Base-by-base conservation (phyloP, 306 rosid genomes). In the Prunus salicina region DNA sequence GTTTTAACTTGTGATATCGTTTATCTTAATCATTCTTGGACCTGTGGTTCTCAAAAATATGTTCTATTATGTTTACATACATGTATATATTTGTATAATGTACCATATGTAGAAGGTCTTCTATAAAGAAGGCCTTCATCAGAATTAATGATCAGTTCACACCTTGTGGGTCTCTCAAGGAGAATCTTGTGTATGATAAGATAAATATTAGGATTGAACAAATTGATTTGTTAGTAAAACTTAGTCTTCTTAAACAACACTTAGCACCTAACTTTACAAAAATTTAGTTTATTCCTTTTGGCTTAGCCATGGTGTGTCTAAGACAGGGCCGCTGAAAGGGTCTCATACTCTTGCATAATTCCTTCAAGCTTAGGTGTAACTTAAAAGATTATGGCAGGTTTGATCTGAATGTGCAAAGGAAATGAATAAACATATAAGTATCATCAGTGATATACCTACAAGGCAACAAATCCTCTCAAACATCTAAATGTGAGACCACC, bases 1-100 rank as follows among this genome's bases (percentile, higher is more conserved):
- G 3, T 61, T 43, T 67, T 63, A 67, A 62, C 38, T 69, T 45
- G 52, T 52, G 11, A 50, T n/a, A 41, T 67, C 12, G 32, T 73
- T 53, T 55, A 75, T 74, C 12, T 67, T 74, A 32, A 32, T 13
- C 16, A 56, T 56, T 60, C 32, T 51, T 72, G 41, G 66, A 34
- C 24, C 19, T 56, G 46, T 56, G 55, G 12, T 20, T 67, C 27
- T 24, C 55, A 45, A 24, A 30, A 7, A 38, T 71, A 30, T 12
- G 41, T 13, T 64, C 7, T 60, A 2, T 56, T 15, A 28, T 3
- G 45, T 27, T 13, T 62, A n/a, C 10, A 12, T 28, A 30, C 20
- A 30, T 58, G 32, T 28, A 13, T 16, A 27, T 32, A 30, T 64
- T 32, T 3, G 34, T 32, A 1, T 64, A 32, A 34, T 2, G 10